Base-by-base conservation (phyloP, 306 rosid genomes). In the Quercus suber region DNA sequence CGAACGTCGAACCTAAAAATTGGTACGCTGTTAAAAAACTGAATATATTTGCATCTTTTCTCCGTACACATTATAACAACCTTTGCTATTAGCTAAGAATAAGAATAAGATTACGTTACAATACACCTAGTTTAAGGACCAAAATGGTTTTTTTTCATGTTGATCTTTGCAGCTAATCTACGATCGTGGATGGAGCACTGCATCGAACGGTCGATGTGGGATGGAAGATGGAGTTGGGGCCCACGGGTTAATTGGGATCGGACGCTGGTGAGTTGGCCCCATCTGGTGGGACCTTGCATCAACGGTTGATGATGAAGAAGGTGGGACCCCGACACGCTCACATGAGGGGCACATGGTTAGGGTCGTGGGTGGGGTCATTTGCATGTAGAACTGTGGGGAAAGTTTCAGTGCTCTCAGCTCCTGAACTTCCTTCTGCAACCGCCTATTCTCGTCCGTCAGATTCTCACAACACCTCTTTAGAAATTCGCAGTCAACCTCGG, bases 271-370 rank as follows among this genome's bases (percentile, higher is more conserved):
- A 53, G 77, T 55, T 17, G 74, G 83, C 37, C 52, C 78, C 82
- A 81, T 60, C 5, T 73, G 76, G 20, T 63, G 70, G 60, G 61
- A 4, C 77, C 87, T 87, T 76, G 76, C 79, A 3, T 67, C 35
- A 18, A 75, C 86, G 6, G 85, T 70, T 17, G 91, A 41, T 0
- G 94, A 80, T 1, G 90, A 57, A 0, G 89, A 80, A 1, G 89
- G 86, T 4, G 98, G 98, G 84, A 91, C 98, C 43, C 87, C 99
- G 1, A 95, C 98, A 14, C 97, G 94, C 96, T 95, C 97, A 58
- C 99, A 95, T 2, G 99, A 95, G 0, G 99, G 99, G 86, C 99
- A 95, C 99, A 95, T 95, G 92, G 98, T 95, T 74, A 95, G 97
- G 0, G 99, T 95, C 1, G 99, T 95, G 5, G 99, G 99, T 78